Evolutionary conservation across 805 yeast genomes (phyloP), one percentile per base, ranked within the genome.

Genomic region (Huiozyma naganishii): DNA sequence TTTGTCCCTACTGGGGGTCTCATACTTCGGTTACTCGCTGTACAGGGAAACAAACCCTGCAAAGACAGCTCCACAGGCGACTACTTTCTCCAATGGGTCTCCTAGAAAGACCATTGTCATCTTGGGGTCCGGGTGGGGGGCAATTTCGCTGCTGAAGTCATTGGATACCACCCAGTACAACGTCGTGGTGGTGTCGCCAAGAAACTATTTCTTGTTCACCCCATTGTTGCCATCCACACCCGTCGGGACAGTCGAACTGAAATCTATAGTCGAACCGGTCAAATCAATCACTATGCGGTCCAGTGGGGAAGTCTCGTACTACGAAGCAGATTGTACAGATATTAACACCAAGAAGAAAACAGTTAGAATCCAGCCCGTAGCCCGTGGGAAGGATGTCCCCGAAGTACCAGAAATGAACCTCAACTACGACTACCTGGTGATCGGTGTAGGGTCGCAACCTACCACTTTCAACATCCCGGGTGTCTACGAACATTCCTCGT

Each of bases 381-480:
- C 40, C 7, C 11, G 13, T 9, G 55, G 54, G 36, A 71, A 74
- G 45, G 68, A 76, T 36, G 58, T 70, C 36, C 69, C 66, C 40
- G 69, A 68, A 43, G 23, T 17, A 17, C 23, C 23, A 17, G 65
- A 71, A 32, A 71, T 76, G 39, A 73, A 46, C 58, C 73, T 66
- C 58, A 66, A 57, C 48, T 89, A 84, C 60, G 97, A 89, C 62
- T 84, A 85, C 65, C 73, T 89, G 52, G 92, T 89, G 39, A 74
- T 87, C 48, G 95, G 95, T 48, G 95, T 90, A 46, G 97, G 97
- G 64, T 95, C 97, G 44, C 84, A 83, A 64, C 92, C 92, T 54
- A 83, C 90, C 49, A 89, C 96, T 41, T 90, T 88, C 56, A 95
- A 95, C 59, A 89, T 85, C 52, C 94, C 95, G 41, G 97, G 97